Percentiles rank a stretch among this genome's conserved stretches.
Conservation (phyloP, 345 rosid genomes). For the Turnera subulata region DNA sequence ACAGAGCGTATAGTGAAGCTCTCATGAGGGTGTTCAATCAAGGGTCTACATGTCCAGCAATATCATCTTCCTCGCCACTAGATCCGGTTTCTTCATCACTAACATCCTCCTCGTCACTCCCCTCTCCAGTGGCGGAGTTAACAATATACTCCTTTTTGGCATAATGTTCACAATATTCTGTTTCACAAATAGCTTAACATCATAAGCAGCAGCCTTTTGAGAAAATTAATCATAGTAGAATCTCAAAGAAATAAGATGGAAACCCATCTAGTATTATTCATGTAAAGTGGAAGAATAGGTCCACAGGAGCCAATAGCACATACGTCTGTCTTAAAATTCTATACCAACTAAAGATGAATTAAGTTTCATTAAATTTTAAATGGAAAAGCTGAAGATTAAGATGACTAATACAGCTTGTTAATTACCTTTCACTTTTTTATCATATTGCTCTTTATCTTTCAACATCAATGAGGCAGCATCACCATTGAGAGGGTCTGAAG, state of each 20-base stretch:
- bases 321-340: too few species aligned
- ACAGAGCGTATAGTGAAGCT: too few species aligned
- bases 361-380: too few species aligned
- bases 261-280: too few species aligned
- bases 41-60: constrained; percentile 59
- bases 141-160: constrained; percentile 47
- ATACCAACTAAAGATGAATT: too few species aligned
- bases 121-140: constrained; percentile 35
- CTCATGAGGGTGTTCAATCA: too few species aligned
- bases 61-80: constrained; percentile 43
- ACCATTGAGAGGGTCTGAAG: constrained; percentile 65
- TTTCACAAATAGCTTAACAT: neutral
- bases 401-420: neutral
- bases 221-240: too few species aligned
- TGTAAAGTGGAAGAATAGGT: too few species aligned
- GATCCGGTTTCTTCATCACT: constrained; percentile 42
- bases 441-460: constrained; percentile 56
- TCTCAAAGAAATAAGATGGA: neutral
- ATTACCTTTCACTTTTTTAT: constrained; percentile 67
- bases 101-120: constrained; percentile 44
- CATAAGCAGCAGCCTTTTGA: too few species aligned
- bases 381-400: neutral
- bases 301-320: too few species aligned
- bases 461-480: constrained; percentile 75
- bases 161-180: constrained; percentile 59